Evolutionary conservation across 225 moss, liverwort and hornwort genomes (phyloP).

Genomic region (Lunularia cruciata): DNA sequence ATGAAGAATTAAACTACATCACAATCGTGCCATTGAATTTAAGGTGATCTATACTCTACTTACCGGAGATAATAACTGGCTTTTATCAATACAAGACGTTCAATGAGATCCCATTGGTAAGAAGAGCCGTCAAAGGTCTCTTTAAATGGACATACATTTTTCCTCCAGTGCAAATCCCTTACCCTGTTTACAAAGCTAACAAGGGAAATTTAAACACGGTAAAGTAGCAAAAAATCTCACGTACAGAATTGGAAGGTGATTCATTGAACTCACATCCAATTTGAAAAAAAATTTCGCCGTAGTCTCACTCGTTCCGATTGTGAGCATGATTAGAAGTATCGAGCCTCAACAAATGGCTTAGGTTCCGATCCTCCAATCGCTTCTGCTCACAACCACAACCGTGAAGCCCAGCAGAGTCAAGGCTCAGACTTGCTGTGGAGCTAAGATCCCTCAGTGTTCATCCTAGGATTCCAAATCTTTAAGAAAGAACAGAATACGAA

Average conservation of each 20-base stretch:
- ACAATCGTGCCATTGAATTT: too few relatives aligned
- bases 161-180: background rate
- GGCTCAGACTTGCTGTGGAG: background rate
- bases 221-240: background rate
- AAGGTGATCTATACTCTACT: too few relatives aligned
- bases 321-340: conserved; percentile 38
- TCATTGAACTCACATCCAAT: conserved; percentile 19
- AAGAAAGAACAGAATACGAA: background rate
- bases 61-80: too few relatives aligned
- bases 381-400: conserved; percentile 33
- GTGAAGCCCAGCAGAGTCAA: background rate
- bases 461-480: too few relatives aligned
- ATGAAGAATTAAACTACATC: too few relatives aligned
- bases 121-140: background rate
- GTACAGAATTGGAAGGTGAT: background rate
- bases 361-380: conserved; percentile 49
- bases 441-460: background rate
- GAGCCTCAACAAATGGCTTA: conserved; percentile 44
- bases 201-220: background rate
- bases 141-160: too few relatives aligned
- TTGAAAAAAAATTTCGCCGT: background rate
- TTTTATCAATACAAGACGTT: too few relatives aligned
- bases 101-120: background rate
- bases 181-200: background rate
- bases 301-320: conserved; percentile 27